phyloP scores from a whole-genome alignment of 257 asterid species.

The Solanum neorickii region DNA sequence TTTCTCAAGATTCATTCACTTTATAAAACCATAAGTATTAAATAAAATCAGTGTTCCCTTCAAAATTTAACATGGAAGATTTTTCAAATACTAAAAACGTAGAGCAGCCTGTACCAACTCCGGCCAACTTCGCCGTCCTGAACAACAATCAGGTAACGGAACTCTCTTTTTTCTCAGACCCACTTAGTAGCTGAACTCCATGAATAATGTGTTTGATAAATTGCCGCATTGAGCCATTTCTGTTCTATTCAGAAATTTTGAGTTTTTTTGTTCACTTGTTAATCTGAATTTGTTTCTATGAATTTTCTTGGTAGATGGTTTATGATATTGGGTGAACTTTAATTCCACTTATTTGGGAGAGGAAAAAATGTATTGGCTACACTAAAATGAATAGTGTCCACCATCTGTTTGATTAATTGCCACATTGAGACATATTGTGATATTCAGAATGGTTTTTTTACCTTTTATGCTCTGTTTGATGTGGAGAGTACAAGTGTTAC shows the following conservation, averaged over 20 bases:
- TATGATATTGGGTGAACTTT: neutral
- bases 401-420: neutral
- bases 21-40: no score
- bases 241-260: neutral
- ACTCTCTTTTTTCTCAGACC: neutral
- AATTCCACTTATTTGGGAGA: neutral
- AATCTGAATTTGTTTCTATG: neutral
- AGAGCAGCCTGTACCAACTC: no score
- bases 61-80: neutral
- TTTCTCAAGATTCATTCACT: neutral
- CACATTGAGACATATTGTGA: neutral
- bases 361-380: neutral
- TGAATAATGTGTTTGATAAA: neutral
- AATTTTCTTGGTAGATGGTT: neutral
- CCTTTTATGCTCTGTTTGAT: no score
- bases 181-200: neutral
- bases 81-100: no score
- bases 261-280: neutral
- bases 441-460: neutral
- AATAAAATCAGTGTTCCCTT: neutral
- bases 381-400: neutral
- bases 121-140: neutral
- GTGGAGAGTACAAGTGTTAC: no score
- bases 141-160: neutral
- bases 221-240: neutral